Evolutionary conservation across 805 yeast genomes (phyloP).

Genomic region (Schwanniomyces occidentalis): DNA sequence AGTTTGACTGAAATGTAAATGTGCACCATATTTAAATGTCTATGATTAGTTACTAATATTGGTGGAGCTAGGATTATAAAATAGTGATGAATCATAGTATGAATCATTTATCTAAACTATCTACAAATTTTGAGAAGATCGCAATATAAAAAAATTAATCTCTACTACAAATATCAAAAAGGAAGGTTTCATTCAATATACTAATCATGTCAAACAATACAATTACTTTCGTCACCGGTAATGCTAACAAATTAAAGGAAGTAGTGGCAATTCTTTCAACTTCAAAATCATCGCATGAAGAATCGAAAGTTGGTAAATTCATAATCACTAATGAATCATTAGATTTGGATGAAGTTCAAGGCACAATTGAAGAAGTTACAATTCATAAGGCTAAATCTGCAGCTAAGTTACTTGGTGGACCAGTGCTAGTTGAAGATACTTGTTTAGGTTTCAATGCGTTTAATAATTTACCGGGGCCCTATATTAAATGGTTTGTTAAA

Average conservation of each 20-base stretch:
- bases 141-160: no score
- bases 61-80: not conserved
- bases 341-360: constrained; percentile 91
- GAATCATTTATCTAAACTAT: not conserved
- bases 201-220: constrained; percentile 13
- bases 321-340: constrained; percentile 61
- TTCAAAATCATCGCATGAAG: constrained; percentile 20
- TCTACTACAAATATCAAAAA: no score
- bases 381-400: constrained; percentile 77
- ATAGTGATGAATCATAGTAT: not conserved
- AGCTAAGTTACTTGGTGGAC: constrained; percentile 61
- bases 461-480: constrained; percentile 89
- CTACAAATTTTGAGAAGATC: not conserved
- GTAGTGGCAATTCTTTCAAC: constrained; percentile 69
- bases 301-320: constrained; percentile 45
- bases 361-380: constrained; percentile 79
- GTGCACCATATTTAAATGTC: no score
- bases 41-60: no score
- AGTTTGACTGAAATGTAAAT: no score
- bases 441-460: constrained; percentile 82
- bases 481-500: constrained; percentile 86
- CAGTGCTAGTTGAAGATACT: constrained; percentile 94
- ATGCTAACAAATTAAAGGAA: constrained; percentile 82
- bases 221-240: constrained; percentile 82
- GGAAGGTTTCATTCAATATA: no score